These are phyloP conservation scores for Magnaporthiopsis rhizophila DNA, from an alignment of 2,329 filamentous ascomycete genomes.

Conservation along the genomic window DNA sequence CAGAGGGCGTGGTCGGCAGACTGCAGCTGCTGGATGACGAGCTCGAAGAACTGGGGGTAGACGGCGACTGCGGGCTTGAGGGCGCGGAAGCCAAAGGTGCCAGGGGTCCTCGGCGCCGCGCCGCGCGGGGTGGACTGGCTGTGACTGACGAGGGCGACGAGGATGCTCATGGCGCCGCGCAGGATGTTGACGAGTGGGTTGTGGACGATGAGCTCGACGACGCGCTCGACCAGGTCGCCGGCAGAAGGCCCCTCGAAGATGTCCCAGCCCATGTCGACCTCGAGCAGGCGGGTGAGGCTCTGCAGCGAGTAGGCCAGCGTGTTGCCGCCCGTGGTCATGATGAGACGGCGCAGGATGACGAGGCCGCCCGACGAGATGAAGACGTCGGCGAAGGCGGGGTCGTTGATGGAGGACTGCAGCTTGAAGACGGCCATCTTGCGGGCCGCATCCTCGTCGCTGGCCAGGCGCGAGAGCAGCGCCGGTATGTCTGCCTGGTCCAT, in stretches of 20 bases:
- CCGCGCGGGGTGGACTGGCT: slow-evolving; percentile 50
- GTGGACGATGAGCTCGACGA: slow-evolving; percentile 88
- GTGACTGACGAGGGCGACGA: slow-evolving; percentile 87
- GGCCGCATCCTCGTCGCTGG: slow-evolving; percentile 74
- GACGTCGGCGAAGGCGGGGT: slow-evolving; percentile 91
- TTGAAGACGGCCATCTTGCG: slow-evolving; percentile 99
- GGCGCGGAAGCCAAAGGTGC: slow-evolving; percentile 78
- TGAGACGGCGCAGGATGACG: slow-evolving; percentile 69
- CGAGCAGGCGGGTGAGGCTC: slow-evolving; percentile 76
- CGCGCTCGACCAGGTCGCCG: slow-evolving; percentile 62
- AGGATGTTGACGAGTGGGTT: slow-evolving; percentile 97
- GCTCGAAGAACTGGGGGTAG: slow-evolving; percentile 89
- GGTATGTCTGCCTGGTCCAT: slow-evolving; percentile 64
- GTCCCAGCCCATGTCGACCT: slow-evolving; percentile 98
- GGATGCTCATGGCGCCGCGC: slow-evolving; percentile 90
- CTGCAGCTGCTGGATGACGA: slow-evolving; percentile 83
- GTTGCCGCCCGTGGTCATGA: slow-evolving; percentile 81
- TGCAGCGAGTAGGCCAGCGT: slow-evolving; percentile 93
- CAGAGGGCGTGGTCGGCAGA: slow-evolving; percentile 94
- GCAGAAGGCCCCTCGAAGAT: slow-evolving; percentile 58
- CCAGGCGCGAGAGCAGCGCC: slow-evolving; percentile 53
- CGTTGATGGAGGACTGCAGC: slow-evolving; percentile 88
- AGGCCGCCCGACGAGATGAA: slow-evolving; percentile 89
- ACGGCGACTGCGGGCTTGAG: slow-evolving; percentile 86
- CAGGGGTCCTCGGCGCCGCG: slow-evolving; percentile 33